Evolutionary conservation across 2,329 filamentous ascomycete genomes (phyloP), one percentile per base, ranked within the genome.

Genomic region (Epichloe scottii): DNA sequence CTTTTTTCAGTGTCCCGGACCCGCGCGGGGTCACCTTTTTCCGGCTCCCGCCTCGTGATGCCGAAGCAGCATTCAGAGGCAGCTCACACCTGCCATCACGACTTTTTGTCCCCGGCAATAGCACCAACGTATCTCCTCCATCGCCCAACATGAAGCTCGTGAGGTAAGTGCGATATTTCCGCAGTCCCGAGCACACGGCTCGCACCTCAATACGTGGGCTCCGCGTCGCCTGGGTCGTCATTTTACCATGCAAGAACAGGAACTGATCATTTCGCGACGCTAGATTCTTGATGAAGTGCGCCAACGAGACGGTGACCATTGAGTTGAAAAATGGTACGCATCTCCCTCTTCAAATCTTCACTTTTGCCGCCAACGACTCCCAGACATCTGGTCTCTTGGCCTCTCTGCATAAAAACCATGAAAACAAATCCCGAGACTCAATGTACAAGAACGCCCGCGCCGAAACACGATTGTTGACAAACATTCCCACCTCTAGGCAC

Each of bases 231-330:
- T 19, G 3, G 10, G 11, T 37, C 12, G 17, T 12, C 17, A 49
- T 2, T 26, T 6, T 46, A 54, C 58, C 48, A 45, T 56, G 44
- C 54, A 56, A 55, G 55, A 51, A 56, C 51, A 26, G 17, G 38
- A 41, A 38, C 51, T 52, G 30, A 52, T 41, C 15, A 8, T 38
- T 33, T 23, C 46, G 46, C 21, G 41, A 50, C 48, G 33, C 33
- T 69, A 97, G 93, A 69, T 98, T 98, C 71, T 77, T 98, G 62
- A 97, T 97, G 91, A 98, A 98, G 78, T 97, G 91, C 71, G 84
- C 87, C 71, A 97, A 96, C 71, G 93, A 98, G 76, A 95, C 93
- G 63, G 93, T 97, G 63, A 97, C 91, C 43, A 87, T 98, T 69
- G 93, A 98, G 72, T 78, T 98, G 60, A 98, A 98, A 72, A 97